Percentiles rank a stretch among this genome's conserved stretches.
These are phyloP conservation scores for Boletus rubropictus DNA, from an alignment of 768 basidiomycete species.

Conservation along the genomic window DNA sequence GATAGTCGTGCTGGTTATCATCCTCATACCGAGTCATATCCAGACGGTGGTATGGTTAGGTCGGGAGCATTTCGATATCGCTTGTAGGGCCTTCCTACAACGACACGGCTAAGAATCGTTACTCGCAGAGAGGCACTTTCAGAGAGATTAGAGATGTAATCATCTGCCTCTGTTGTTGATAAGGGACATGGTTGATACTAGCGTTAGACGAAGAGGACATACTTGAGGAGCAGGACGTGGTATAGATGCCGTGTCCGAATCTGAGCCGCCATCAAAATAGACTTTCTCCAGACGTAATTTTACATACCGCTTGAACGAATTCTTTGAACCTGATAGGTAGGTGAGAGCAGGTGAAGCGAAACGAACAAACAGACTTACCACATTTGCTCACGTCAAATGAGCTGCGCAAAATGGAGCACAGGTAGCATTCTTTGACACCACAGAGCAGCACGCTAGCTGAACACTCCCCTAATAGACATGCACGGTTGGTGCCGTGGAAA, in stretches of 20 bases:
- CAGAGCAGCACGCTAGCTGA: slow-evolving; percentile 44
- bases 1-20: slow-evolving; percentile 3
- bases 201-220: slow-evolving; percentile 14
- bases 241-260: slow-evolving; percentile 68
- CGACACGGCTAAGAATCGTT: slow-evolving; percentile 53
- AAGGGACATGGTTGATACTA: background rate
- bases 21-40: slow-evolving; percentile 52
- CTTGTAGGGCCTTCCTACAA: slow-evolving; percentile 54
- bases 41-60: slow-evolving; percentile 47
- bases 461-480: slow-evolving; percentile 54
- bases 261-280: slow-evolving; percentile 26
- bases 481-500: slow-evolving; percentile 64
- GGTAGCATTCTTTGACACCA: slow-evolving; percentile 41
- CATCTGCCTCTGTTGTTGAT: slow-evolving; percentile 52
- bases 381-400: slow-evolving; percentile 59
- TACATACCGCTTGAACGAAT: slow-evolving; percentile 47
- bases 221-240: slow-evolving; percentile 64
- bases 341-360: slow-evolving; percentile 7
- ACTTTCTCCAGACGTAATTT: background rate
- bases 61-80: slow-evolving; percentile 44
- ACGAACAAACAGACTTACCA: slow-evolving; percentile 34
- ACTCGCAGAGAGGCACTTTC: slow-evolving; percentile 41
- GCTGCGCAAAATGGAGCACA: slow-evolving; percentile 52
- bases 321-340: slow-evolving; percentile 40
- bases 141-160: slow-evolving; percentile 46